Conservation (phyloP, 2,329 filamentous ascomycete genomes). For the Alternaria rosae region DNA sequence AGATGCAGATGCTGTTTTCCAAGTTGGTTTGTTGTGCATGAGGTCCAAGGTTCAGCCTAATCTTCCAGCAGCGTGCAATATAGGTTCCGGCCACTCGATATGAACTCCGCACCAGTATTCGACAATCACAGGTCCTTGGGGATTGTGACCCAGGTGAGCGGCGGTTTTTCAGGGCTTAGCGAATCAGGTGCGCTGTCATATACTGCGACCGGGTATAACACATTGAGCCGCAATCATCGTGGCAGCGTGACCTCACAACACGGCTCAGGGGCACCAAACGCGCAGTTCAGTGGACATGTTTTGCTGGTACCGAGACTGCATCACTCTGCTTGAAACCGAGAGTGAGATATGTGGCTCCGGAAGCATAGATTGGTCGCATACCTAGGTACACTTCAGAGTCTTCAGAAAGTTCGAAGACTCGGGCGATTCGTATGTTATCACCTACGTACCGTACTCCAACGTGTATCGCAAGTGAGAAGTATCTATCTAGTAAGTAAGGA, state of each 20-base stretch:
- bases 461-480: background rate
- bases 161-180: constrained; percentile 9
- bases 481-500: background rate
- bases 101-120: constrained; percentile 11
- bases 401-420: background rate
- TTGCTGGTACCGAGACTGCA: background rate
- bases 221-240: constrained; percentile 32
- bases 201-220: constrained; percentile 21
- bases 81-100: constrained; percentile 31
- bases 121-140: constrained; percentile 10
- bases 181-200: constrained; percentile 17
- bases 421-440: background rate
- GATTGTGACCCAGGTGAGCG: constrained; percentile 17
- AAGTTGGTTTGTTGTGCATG: constrained; percentile 9
- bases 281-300: background rate
- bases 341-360: background rate
- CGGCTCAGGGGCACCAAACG: background rate
- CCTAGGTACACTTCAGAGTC: background rate
- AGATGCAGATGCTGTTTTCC: background rate
- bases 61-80: constrained; percentile 35
- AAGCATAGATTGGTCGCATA: background rate
- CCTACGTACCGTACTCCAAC: background rate
- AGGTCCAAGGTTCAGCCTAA: constrained; percentile 39
- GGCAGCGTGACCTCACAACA: background rate
- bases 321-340: background rate